Percentiles rank a stretch among this genome's conserved stretches.
These are phyloP conservation scores for Miscanthus lutarioriparius DNA, from an alignment of 176 grass and related monocot genomes.

Conservation along the genomic window DNA sequence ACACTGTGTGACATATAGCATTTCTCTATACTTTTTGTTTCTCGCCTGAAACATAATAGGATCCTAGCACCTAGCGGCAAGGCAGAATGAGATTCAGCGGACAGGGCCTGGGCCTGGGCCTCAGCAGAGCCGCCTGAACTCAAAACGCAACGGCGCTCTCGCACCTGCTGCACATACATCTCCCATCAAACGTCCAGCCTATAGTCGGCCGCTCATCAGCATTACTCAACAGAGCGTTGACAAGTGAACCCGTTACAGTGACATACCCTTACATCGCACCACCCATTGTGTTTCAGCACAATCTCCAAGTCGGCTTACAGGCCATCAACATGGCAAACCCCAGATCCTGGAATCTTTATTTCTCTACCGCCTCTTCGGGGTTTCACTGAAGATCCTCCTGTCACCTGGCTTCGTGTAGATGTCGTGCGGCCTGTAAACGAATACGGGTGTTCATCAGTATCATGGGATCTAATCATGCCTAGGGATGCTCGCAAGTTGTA, in stretches of 20 bases:
- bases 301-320: slow-evolving; percentile 22
- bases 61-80: too few species aligned
- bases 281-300: slow-evolving; percentile 15
- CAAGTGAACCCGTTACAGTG: slow-evolving; percentile 10
- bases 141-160: neutral
- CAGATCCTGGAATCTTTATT: neutral
- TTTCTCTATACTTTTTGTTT: too few species aligned
- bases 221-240: neutral
- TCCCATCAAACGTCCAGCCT: neutral
- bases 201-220: slow-evolving; percentile 14
- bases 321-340: neutral
- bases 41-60: too few species aligned
- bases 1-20: too few species aligned
- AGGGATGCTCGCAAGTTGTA: neutral
- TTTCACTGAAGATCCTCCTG: slow-evolving; percentile 44
- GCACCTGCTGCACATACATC: neutral
- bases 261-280: slow-evolving; percentile 20
- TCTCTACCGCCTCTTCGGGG: slow-evolving; percentile 47
- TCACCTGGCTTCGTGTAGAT: slow-evolving; percentile 26
- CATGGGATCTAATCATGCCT: neutral
- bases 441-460: slow-evolving; percentile 27
- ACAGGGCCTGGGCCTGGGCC: neutral
- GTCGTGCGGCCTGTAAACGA: slow-evolving; percentile 42
- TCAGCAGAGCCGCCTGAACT: neutral
- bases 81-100: too few species aligned